Evolutionary conservation across 805 yeast species (phyloP).

Genomic region (Candida awuae): DNA sequence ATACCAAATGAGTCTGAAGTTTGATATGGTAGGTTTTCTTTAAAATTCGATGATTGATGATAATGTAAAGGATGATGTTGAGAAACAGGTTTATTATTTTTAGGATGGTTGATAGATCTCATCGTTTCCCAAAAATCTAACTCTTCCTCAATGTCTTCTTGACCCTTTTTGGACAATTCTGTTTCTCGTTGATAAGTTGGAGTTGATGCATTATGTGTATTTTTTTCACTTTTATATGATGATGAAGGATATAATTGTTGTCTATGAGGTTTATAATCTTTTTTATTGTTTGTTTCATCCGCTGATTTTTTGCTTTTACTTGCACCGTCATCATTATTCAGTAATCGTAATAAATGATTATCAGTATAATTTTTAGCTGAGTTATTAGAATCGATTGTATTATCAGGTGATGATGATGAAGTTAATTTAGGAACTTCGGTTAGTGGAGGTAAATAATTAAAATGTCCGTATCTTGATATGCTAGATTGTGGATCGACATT

Average conservation of each 20-base stretch:
- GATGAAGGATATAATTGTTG: constrained; percentile 13
- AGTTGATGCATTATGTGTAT: not conserved
- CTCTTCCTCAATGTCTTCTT: constrained; percentile 53
- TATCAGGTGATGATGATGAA: constrained; percentile 44
- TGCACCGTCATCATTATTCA: constrained; percentile 29
- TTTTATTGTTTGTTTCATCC: not conserved
- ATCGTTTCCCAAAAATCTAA: constrained; percentile 66
- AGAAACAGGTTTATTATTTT: constrained; percentile 36
- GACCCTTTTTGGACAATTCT: constrained; percentile 12
- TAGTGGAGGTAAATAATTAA: constrained; percentile 64
- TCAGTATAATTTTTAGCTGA: constrained; percentile 22
- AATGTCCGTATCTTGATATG: constrained; percentile 56
- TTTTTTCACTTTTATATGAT: constrained; percentile 1
- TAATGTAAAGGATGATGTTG: constrained; percentile 48
- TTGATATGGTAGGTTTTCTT: constrained; percentile 14
- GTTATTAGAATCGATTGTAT: constrained; percentile 20
- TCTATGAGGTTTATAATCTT: constrained; percentile 9
- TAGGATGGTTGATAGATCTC: constrained; percentile 44
- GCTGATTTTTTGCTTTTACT: constrained; percentile 2
- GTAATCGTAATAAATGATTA: constrained; percentile 36
- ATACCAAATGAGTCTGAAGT: constrained; percentile 16
- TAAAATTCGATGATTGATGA: constrained; percentile 21
- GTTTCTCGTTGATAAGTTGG: not conserved
- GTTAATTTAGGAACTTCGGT: constrained; percentile 64
- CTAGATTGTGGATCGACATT: constrained; percentile 44